Evolutionary conservation across 495 filamentous ascomycete genomes (phyloP), one percentile per base, ranked within the genome.

Genomic region (Penicillium simplicissimum): DNA sequence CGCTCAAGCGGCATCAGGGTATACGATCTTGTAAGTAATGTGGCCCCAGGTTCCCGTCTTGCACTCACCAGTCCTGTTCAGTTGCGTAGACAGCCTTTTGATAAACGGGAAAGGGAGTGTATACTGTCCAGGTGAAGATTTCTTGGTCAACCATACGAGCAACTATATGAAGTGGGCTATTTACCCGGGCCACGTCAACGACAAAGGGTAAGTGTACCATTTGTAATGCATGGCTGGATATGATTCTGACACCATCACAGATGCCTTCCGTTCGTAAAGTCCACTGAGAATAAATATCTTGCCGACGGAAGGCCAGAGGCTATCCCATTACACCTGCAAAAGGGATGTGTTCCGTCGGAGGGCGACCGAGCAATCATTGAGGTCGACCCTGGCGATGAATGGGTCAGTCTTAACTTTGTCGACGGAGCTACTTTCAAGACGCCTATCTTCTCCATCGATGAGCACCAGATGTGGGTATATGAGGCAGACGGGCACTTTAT

Each of bases 91-190:
- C 52, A 78, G 72, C 38, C 65, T 84, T n/a, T 73, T 86, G 1
- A 65, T 86, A 60, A 84, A 86, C 59, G 82, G 83, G 9, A 74
- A 77, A 62, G 83, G 82, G 15, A 69, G 65, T n/a, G 74, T 82
- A 7, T 67, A 79, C 38, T 85, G 82, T 61, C 74, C 71, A 57
- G 61, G 73, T 23, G 51, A 60, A 1, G 64, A 74, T 23, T 69
- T 76, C 8, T 66, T 76, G 21, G 71, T 59, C 21, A 25, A 47
- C 19, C 17, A 47, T 3, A 21, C 17, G 8, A 47, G 17, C 10
- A 10, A 17, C 4, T 47, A 21, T 23, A 47, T 13, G 38, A 42
- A 17, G 17, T 42, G 38, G 38, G 51, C 40, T 81, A 17, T 69
- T 63, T 35, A 70, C 58, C 42, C 57, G 65, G 42, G 17, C 42